Evolutionary conservation across 352 stramenopile genomes (phyloP).

Genomic region (Globisporangium carolinianum): DNA sequence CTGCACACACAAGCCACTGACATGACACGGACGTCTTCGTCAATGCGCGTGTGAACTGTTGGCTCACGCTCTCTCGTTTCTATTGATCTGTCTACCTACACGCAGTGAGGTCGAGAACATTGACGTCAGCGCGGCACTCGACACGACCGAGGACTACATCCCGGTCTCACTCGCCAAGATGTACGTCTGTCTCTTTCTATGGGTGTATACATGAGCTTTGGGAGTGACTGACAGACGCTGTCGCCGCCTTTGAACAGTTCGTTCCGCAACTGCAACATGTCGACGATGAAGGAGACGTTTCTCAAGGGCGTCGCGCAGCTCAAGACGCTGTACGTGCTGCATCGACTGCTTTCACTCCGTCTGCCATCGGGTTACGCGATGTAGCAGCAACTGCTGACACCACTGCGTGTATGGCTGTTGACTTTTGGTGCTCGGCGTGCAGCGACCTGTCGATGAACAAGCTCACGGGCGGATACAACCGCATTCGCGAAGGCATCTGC

Average conservation of each 20-base stretch:
- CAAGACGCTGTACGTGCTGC: slow-evolving; percentile 21
- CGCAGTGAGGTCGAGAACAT: slow-evolving; percentile 36
- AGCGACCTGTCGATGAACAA: slow-evolving; percentile 44
- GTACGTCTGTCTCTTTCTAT: slow-evolving; percentile 17
- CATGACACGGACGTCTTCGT: too few species aligned
- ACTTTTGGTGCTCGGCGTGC: neutral
- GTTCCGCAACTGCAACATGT: slow-evolving; percentile 36
- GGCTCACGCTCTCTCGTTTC: neutral
- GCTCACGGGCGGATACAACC: slow-evolving; percentile 33
- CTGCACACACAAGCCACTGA: too few species aligned
- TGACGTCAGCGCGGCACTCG: slow-evolving; percentile 25
- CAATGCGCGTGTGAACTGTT: too few species aligned
- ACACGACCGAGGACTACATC: slow-evolving; percentile 29
- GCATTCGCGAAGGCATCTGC: slow-evolving; percentile 42
- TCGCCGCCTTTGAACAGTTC: slow-evolving; percentile 8
- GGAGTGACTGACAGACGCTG: neutral
- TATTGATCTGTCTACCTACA: neutral
- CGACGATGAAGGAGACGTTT: slow-evolving; percentile 29
- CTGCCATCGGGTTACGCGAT: neutral
- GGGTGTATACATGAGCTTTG: too few species aligned
- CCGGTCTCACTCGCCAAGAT: slow-evolving; percentile 33
- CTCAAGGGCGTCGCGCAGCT: slow-evolving; percentile 36
- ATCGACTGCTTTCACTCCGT: neutral
- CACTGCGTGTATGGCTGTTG: neutral
- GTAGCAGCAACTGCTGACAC: neutral